A percentile compares a stretch with the other conserved stretches of the same genome.
Evolutionary conservation across 2,329 filamentous ascomycete genomes (phyloP).

Genomic region (Phialocephala subalpina): DNA sequence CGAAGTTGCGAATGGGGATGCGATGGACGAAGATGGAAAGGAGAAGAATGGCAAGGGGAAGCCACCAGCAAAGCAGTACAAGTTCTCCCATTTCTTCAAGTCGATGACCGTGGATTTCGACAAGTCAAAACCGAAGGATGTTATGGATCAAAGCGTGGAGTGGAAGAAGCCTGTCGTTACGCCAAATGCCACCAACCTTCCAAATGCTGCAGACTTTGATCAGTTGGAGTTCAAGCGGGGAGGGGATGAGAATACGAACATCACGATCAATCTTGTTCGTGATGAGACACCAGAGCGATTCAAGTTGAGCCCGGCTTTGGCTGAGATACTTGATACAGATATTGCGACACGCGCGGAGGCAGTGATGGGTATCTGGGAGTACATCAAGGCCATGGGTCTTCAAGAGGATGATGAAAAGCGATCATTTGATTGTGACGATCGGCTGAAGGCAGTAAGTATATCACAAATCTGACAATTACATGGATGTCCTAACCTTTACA

Average conservation of each 20-base stretch:
- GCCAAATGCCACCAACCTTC: slow-evolving; percentile 56
- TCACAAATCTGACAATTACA: not conserved
- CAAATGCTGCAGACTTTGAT: slow-evolving; percentile 82
- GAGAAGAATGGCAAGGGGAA: slow-evolving; percentile 48
- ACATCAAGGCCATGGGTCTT: slow-evolving; percentile 83
- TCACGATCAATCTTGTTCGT: slow-evolving; percentile 84
- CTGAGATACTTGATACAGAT: slow-evolving; percentile 84
- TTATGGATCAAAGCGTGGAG: slow-evolving; percentile 69
- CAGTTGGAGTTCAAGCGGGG: slow-evolving; percentile 90
- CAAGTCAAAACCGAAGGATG: slow-evolving; percentile 63
- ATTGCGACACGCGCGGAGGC: slow-evolving; percentile 90
- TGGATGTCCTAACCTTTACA: slow-evolving; percentile 45
- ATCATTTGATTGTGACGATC: slow-evolving; percentile 88
- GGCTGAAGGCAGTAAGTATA: slow-evolving; percentile 73
- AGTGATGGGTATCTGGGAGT: slow-evolving; percentile 94
- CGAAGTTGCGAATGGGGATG: slow-evolving; percentile 49
- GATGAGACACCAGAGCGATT: slow-evolving; percentile 90
- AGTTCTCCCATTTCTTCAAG: slow-evolving; percentile 84
- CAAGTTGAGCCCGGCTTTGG: slow-evolving; percentile 78
- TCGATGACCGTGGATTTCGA: slow-evolving; percentile 80
- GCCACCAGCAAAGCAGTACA: slow-evolving; percentile 55
- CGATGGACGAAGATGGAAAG: slow-evolving; percentile 64
- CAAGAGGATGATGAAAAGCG: slow-evolving; percentile 96
- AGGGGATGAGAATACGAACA: slow-evolving; percentile 90
- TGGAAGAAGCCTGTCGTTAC: slow-evolving; percentile 82